Percentiles rank a stretch among this genome's conserved stretches.
phyloP scores from a whole-genome alignment of 1,284 basidiomycete genomes.

The Coniferiporia sulphurascens region DNA sequence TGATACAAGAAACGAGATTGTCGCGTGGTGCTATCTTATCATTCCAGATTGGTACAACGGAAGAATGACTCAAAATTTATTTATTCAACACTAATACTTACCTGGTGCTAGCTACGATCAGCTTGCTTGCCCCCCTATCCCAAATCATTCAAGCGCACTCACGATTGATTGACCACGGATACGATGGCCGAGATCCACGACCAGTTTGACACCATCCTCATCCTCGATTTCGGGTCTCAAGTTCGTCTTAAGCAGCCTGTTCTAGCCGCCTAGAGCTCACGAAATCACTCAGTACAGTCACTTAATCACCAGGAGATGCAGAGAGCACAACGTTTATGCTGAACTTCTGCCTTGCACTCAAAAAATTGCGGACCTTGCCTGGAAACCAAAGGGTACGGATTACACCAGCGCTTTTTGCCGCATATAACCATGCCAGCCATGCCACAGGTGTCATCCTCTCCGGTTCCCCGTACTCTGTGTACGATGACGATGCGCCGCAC shows the following conservation, averaged over 20 bases:
- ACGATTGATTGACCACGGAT: background rate
- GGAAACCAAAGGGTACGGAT: conserved; percentile 86
- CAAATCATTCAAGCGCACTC: background rate
- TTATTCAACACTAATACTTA: no score
- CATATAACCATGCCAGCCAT: background rate
- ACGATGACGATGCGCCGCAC: conserved; percentile 89
- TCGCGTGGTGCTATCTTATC: background rate
- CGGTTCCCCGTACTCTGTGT: conserved; percentile 98
- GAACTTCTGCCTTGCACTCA: conserved; percentile 98
- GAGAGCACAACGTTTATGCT: conserved; percentile 97
- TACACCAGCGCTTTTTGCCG: background rate
- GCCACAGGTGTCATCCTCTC: conserved; percentile 89
- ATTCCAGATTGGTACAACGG: background rate
- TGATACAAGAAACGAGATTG: no score
- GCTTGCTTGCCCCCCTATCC: no score
- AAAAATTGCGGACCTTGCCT: conserved; percentile 84
- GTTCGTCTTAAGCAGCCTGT: conserved; percentile 36
- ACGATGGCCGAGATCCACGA: conserved; percentile 84
- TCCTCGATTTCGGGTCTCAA: conserved; percentile 98
- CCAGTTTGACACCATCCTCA: conserved; percentile 95
- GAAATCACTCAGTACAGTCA: conserved; percentile 78
- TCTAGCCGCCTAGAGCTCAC: background rate
- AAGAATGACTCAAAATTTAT: background rate
- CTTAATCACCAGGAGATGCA: conserved; percentile 95
- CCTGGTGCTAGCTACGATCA: no score